Evolutionary conservation across 768 basidiomycete species (phyloP), one percentile per base, ranked within the genome.

Genomic region (Strobilomyces echinocephalus): DNA sequence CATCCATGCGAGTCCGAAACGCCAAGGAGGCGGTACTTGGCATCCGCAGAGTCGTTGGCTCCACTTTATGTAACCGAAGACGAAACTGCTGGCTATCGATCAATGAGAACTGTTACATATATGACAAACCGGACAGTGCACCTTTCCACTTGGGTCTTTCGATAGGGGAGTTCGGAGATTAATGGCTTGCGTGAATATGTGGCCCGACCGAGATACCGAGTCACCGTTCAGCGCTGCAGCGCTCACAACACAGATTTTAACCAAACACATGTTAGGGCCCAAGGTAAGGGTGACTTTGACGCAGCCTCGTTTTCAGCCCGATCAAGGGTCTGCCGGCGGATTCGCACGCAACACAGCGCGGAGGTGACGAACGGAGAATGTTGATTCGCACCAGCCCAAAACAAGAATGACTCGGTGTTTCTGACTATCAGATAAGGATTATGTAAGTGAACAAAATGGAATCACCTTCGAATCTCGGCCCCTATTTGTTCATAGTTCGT

Each of bases 1-100:
- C 35, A 36, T 28, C 47, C 49, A 39, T 28, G 33, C 34, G 40
- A 34, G 20, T 45, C 56, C 53, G 57, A 53, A 58, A 58, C 50
- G 38, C 50, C 36, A 58, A 52, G 38, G 31, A 24, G 30, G 18
- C 44, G 53, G 41, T 21, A 18, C 34, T 14, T 21, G 43, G 34
- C 28, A 16, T 15, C 46, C 30, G 36, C 56, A 15, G 40, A 18
- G 9, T 11, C 18, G 39, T 24, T n/a, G 48, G 8, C 12, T 18
- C 28, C 3, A 18, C 15, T 5, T 48, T 46, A 50, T 45, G 53
- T 50, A 50, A 46, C 35, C 38, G 20, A 41, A 26, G 5, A 36
- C 14, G 35, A n/a, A 34, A 12, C 30, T 5, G 16, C 14, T 26
- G 5, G 31, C n/a, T 6, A 21, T 14, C 26, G 47, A 48, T 12